Evolutionary conservation across 2,329 filamentous ascomycete species (phyloP).

Genomic region (Huntiella bhutanensis): DNA sequence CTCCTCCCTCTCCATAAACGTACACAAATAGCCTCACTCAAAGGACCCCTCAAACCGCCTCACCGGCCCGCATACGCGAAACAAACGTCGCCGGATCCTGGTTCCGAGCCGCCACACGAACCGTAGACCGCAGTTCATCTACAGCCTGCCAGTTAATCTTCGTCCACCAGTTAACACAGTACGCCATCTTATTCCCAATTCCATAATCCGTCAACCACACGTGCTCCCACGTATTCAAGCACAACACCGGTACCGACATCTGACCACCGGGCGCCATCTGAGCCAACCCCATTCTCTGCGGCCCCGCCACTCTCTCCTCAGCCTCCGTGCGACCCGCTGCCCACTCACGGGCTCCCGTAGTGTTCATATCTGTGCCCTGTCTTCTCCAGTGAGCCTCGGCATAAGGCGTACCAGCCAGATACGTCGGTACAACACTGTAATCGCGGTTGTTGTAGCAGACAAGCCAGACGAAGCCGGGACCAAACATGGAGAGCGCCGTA

Average conservation of each 20-base stretch:
- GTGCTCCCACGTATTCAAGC: conserved; percentile 94
- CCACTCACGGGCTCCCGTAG: conserved; percentile 24
- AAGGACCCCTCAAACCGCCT: background rate
- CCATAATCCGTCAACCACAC: conserved; percentile 72
- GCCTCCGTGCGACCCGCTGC: conserved; percentile 19
- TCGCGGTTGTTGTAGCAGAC: conserved; percentile 37
- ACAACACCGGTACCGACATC: conserved; percentile 59
- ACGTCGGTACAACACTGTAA: conserved; percentile 64
- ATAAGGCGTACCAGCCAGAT: conserved; percentile 79
- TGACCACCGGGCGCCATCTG: conserved; percentile 38
- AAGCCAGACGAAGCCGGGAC: conserved; percentile 92
- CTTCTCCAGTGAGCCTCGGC: conserved; percentile 65
- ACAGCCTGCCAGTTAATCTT: conserved; percentile 71
- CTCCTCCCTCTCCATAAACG: background rate
- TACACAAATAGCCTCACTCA: background rate
- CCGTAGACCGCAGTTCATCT: conserved; percentile 18
- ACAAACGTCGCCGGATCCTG: conserved; percentile 5
- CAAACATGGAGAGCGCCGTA: conserved; percentile 82
- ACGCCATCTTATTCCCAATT: conserved; percentile 53
- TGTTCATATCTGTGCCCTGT: conserved; percentile 53
- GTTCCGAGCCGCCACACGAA: conserved; percentile 1
- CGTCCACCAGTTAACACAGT: conserved; percentile 70
- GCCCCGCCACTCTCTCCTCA: conserved; percentile 2
- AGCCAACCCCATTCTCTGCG: conserved; percentile 12
- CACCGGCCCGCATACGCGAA: background rate